A percentile compares a stretch with the other conserved stretches of the same genome.
phyloP scores from a whole-genome alignment of 345 rosid genomes.

The Laguncularia racemosa region DNA sequence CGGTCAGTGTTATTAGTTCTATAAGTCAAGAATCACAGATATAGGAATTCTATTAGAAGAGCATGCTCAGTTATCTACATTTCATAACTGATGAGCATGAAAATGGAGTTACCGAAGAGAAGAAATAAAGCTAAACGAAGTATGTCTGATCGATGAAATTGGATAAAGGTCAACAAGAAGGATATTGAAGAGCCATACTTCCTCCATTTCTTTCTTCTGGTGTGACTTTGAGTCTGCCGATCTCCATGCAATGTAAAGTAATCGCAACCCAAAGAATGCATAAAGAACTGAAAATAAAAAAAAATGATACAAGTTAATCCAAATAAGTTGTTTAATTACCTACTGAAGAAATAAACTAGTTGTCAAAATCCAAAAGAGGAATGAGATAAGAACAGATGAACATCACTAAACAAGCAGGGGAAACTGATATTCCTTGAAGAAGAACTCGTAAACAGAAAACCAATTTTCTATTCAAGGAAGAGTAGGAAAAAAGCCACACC shows the following conservation, averaged over 20 bases:
- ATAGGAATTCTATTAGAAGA: too few relatives aligned
- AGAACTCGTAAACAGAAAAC: neutral
- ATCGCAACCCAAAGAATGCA: conserved; percentile 83
- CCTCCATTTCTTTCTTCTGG: conserved; percentile 98
- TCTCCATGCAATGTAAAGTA: conserved; percentile 98
- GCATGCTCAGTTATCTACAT: too few relatives aligned
- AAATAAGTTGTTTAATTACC: neutral
- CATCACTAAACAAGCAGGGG: too few relatives aligned
- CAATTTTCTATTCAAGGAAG: neutral
- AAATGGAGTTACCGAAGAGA: too few relatives aligned
- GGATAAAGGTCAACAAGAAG: neutral
- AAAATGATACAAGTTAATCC: neutral
- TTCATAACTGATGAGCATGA: too few relatives aligned
- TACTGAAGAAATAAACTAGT: neutral
- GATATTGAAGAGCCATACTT: conserved; percentile 37
- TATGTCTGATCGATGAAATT: too few relatives aligned
- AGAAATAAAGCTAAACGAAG: too few relatives aligned
- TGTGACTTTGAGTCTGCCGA: conserved; percentile 86
- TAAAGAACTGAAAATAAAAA: conserved; percentile 61
- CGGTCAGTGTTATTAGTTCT: too few relatives aligned
- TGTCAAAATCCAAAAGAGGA: too few relatives aligned
- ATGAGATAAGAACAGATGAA: too few relatives aligned
- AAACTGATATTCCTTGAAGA: too few relatives aligned
- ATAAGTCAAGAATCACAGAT: too few relatives aligned
- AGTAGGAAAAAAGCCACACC: conserved; percentile 27